Base-by-base conservation (phyloP, 2,329 filamentous ascomycete species). In the Ophiocordyceps camponoti-floridani region DNA sequence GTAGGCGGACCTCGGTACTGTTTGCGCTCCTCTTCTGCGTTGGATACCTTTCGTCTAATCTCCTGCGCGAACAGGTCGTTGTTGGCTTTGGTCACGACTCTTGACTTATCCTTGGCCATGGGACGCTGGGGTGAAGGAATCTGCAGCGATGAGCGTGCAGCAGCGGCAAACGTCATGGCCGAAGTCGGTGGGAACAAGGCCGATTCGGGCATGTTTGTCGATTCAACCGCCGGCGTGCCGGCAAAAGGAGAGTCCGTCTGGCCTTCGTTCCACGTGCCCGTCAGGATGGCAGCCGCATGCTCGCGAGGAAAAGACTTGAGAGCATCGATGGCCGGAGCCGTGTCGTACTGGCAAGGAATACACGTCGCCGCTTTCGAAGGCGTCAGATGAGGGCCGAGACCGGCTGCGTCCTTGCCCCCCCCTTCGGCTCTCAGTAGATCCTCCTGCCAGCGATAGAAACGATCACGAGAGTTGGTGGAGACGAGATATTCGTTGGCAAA, bases 401-500 rank as follows among this genome's bases (percentile, higher is more conserved):
- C 57, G 5, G 50, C 57, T 4, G 50, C 38, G 23, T 62, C 58
- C 19, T 53, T 56, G 11, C 48, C 19, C 61, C 59, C 71, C 62
- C 46, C 62, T 49, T 79, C 75, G 12, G 75, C 79, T 46, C 71
- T 69, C 51, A 70, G 69, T 27, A 95, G 67, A 53, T 94, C 88
- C 18, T 77, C 70, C 43, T 68, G 67, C 91, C 91, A 98, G 47
- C 79, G 77, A 41, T 76, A 56, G 66, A 82, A 96, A 40, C 91
- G 79, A 47, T 91, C 82, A 49, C 72, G 71, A 16, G 91, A 83
- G 50, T 78, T 82, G 44, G 73, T 78, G 4, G 89, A 93, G n/a
- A 95, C 71, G 16, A 98, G 68, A 40, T 70, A 71, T 40, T 91
- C 82, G 53, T 86, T 79, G 6, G 78, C 72, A n/a, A 87, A 69